Evolutionary conservation across 2,329 filamentous ascomycete species (phyloP).

Genomic region (Cladosporium austrohemisphaericum): DNA sequence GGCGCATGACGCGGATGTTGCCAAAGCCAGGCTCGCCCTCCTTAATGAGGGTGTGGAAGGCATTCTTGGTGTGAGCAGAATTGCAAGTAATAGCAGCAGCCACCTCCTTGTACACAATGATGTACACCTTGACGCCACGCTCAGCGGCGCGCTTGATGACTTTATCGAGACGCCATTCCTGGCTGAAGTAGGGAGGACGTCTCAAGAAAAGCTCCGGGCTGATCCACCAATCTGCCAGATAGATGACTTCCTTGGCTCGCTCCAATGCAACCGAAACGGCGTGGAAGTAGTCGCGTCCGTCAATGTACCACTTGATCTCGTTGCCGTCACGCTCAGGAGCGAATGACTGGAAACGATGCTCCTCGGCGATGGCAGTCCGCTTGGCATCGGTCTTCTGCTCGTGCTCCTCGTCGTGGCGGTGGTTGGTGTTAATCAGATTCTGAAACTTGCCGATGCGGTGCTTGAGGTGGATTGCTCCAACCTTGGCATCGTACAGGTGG

Average conservation of each 20-base stretch:
- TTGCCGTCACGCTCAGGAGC: constrained; percentile 85
- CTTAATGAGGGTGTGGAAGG: constrained; percentile 73
- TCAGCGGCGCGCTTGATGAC: constrained; percentile 85
- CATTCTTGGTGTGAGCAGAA: constrained; percentile 87
- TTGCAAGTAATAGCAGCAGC: constrained; percentile 72
- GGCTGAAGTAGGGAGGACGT: constrained; percentile 74
- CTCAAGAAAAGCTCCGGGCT: constrained; percentile 84
- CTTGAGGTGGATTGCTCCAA: constrained; percentile 57
- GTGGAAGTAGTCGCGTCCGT: constrained; percentile 92
- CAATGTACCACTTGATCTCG: constrained; percentile 89
- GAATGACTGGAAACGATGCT: constrained; percentile 83
- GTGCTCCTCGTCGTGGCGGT: constrained; percentile 91
- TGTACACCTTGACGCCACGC: constrained; percentile 87
- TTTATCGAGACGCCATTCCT: constrained; percentile 83
- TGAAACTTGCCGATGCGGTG: constrained; percentile 61
- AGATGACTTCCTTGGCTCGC: constrained; percentile 84
- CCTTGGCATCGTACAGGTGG: constrained; percentile 39
- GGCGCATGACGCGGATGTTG: constrained; percentile 84
- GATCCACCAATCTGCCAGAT: constrained; percentile 96
- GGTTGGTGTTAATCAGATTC: constrained; percentile 75
- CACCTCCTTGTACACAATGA: constrained; percentile 86
- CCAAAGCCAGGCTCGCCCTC: constrained; percentile 76
- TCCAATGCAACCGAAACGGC: constrained; percentile 89
- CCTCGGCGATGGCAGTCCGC: constrained; percentile 65
- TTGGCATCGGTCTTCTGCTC: constrained; percentile 81